Conservation (phyloP, 305 asterid genomes). For the Solanum chacoense region DNA sequence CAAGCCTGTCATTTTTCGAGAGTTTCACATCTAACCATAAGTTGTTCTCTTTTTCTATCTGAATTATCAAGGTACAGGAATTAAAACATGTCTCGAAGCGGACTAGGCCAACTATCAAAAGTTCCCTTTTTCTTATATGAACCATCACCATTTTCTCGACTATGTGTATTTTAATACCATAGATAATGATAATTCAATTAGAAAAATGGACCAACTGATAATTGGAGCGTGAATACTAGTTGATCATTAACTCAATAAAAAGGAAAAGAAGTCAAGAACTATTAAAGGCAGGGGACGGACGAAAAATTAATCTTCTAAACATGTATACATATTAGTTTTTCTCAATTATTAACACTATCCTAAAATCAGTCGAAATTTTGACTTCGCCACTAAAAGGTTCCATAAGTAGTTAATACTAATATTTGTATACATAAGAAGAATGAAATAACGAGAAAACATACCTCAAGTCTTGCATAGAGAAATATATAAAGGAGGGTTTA, state of each 20-base stretch:
- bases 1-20: neutral
- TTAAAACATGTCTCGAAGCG: neutral
- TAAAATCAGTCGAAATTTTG: neutral
- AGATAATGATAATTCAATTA: neutral
- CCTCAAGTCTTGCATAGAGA: slow-evolving; percentile 8
- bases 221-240: neutral
- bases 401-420: neutral
- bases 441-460: neutral
- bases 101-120: neutral
- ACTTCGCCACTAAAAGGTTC: neutral
- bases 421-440: neutral
- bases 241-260: neutral
- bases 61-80: neutral
- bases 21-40: neutral
- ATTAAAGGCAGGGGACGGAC: neutral
- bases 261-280: neutral
- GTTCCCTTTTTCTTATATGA: neutral
- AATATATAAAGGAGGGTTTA: neutral
- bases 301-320: neutral
- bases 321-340: neutral
- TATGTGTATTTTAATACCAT: neutral
- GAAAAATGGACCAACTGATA: neutral
- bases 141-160: neutral
- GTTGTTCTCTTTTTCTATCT: neutral
- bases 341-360: neutral